Evolutionary conservation across 2,329 filamentous ascomycete species (phyloP).

Genomic region (Aspergillus awamori): DNA sequence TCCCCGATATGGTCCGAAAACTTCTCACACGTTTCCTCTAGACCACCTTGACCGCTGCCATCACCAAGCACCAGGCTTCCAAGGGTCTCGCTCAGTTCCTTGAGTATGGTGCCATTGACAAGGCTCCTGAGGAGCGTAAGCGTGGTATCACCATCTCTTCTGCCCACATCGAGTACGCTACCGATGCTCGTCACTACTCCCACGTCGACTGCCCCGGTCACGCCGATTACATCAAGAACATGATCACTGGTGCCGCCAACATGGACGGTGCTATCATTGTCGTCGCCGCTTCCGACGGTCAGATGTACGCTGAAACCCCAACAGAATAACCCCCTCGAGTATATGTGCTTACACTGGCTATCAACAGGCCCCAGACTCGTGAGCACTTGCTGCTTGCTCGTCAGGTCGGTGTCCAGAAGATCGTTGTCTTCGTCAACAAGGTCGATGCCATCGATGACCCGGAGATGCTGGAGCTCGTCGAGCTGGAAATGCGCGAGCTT

Average conservation of each 20-base stretch:
- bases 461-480: conserved; percentile 99
- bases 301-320: conserved; percentile 66
- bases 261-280: conserved; percentile 99
- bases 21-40: conserved; percentile 45
- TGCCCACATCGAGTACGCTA: conserved; percentile 97
- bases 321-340: neutral
- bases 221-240: conserved; percentile 99
- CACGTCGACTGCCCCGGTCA: conserved; percentile 99
- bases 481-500: conserved; percentile 99
- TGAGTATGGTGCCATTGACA: conserved; percentile 97
- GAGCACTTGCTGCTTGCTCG: conserved; percentile 97
- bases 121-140: conserved; percentile 98
- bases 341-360: conserved; percentile 24
- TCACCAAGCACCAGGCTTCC: conserved; percentile 95
- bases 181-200: conserved; percentile 92
- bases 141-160: conserved; percentile 99
- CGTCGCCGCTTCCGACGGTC: conserved; percentile 95
- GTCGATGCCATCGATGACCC: conserved; percentile 95
- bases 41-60: conserved; percentile 97
- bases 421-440: conserved; percentile 99
- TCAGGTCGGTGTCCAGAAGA: conserved; percentile 96
- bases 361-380: conserved; percentile 82
- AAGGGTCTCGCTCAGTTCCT: conserved; percentile 94
- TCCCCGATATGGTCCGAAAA: conserved; percentile 10
- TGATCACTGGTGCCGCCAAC: conserved; percentile 99